Evolutionary conservation across 352 stramenopile species (phyloP).

Genomic region (Pythium oligandrum): DNA sequence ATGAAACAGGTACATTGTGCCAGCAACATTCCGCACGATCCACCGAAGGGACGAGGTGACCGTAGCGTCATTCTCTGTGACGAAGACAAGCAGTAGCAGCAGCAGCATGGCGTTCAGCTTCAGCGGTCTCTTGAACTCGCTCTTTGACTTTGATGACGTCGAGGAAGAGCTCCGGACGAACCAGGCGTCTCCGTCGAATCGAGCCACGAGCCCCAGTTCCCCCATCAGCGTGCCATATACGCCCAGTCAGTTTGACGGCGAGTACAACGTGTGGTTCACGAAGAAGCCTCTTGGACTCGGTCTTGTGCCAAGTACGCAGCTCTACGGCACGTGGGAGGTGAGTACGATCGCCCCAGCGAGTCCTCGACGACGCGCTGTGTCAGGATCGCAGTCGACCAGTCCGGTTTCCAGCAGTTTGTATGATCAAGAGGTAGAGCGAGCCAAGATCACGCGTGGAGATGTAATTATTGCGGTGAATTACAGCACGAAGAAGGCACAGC

Average conservation of each 20-base stretch:
- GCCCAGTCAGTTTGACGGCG: constrained; percentile 45
- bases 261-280: constrained; percentile 66
- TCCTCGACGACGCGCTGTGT: constrained; percentile 6
- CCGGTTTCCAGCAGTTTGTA: constrained; percentile 1
- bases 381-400: constrained; percentile 19
- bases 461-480: constrained; percentile 70
- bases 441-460: constrained; percentile 39
- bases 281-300: constrained; percentile 64
- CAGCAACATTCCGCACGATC: too few relatives aligned
- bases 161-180: constrained; percentile 8
- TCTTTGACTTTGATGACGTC: constrained; percentile 10
- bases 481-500: constrained; percentile 35
- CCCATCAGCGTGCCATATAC: constrained; percentile 21
- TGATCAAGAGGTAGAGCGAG: constrained; percentile 7
- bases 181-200: constrained; percentile 10
- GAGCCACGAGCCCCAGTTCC: neutral
- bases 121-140: constrained; percentile 14
- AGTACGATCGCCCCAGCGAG: constrained; percentile 17
- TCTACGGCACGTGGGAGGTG: constrained; percentile 78
- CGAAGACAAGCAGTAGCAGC: too few relatives aligned
- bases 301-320: constrained; percentile 72
- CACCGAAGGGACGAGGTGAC: too few relatives aligned
- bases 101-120: constrained; percentile 9
- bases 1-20: too few relatives aligned
- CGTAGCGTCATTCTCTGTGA: too few relatives aligned